Evolutionary conservation across 768 basidiomycete genomes (phyloP).

Genomic region (Lactarius indigo): DNA sequence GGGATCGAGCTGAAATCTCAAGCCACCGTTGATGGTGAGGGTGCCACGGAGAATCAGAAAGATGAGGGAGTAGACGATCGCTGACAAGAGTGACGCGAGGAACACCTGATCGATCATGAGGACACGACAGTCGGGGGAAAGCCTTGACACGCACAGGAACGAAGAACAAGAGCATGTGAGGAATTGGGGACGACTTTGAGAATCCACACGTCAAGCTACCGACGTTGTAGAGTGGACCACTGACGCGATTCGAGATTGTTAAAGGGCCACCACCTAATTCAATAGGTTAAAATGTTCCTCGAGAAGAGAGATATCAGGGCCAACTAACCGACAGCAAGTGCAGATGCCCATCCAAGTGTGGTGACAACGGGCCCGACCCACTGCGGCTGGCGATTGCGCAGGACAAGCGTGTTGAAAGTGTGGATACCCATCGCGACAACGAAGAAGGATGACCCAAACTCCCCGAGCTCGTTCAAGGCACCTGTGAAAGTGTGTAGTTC

Average conservation of each 20-base stretch:
- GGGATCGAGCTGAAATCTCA: slow-evolving; percentile 48
- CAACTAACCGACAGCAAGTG: slow-evolving; percentile 48
- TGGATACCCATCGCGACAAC: slow-evolving; percentile 62
- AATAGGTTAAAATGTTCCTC: slow-evolving; percentile 6
- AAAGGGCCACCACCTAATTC: slow-evolving; percentile 24
- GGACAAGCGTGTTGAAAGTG: slow-evolving; percentile 61
- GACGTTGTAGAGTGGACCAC: slow-evolving; percentile 49
- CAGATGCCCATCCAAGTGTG: slow-evolving; percentile 50
- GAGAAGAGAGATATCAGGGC: not conserved
- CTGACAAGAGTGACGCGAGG: slow-evolving; percentile 51
- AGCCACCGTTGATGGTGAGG: slow-evolving; percentile 46
- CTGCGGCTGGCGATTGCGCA: slow-evolving; percentile 49
- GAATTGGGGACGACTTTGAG: slow-evolving; percentile 37
- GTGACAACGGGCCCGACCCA: slow-evolving; percentile 45
- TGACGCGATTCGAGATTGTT: slow-evolving; percentile 37
- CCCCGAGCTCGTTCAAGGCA: slow-evolving; percentile 56
- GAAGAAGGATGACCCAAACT: slow-evolving; percentile 61
- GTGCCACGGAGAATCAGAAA: slow-evolving; percentile 62
- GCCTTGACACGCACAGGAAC: slow-evolving; percentile 48
- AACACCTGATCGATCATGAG: slow-evolving; percentile 45
- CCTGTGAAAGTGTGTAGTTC: slow-evolving; percentile 36
- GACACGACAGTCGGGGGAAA: not conserved
- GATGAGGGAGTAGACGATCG: slow-evolving; percentile 54
- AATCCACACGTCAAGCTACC: slow-evolving; percentile 53
- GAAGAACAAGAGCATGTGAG: slow-evolving; percentile 52